Evolutionary conservation across 768 basidiomycete genomes (phyloP), one percentile per base, ranked within the genome.

Genomic region (Mycena latifolia): DNA sequence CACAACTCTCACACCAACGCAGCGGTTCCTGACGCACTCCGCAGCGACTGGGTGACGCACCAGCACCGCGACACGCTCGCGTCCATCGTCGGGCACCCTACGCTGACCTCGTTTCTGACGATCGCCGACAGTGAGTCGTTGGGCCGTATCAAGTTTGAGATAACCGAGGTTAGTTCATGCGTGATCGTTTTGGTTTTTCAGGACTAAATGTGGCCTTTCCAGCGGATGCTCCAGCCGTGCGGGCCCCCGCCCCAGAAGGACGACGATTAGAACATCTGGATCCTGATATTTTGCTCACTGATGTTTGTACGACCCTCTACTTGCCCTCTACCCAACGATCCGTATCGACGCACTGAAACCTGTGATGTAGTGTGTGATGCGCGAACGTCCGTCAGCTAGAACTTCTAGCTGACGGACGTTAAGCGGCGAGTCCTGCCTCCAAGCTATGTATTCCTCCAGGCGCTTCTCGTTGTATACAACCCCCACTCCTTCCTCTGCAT

Each of bases 1-100:
- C 27, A 67, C 50, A 35, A 33, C 45, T 24, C 29, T 45, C 25
- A 18, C 7, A 5, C 22, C 11, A 7, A 20, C 8, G 27, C 5
- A 22, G 18, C 10, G 35, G 47, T 9, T 18, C 9, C 18, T 29
- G 15, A 35, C 14, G 8, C 14, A 20, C 5, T n/a, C 8, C 10
- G 3, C 74, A 99, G 97, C 79, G 97, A 99, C 75, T 99, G 97
- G 97, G 79, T 97, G 50, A 98, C 95, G 9, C 95, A 98, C 79
- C 97, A 98, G 75, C 96, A 98, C 80, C 90, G 97, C 45, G 97
- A 99, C 77, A 96, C 95, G n/a, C 81, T 94, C 66, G 82, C 96
- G 25, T 92, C 96, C 11, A 96, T 99, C 67, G 89, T 96, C 48
- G 95, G 97, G 2, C 98, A 99, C 77, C 87, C 95, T 5, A 86